These are phyloP conservation scores for Monosporascus sp. DNA, from an alignment of 2,329 filamentous ascomycete genomes.

Conservation along the genomic window DNA sequence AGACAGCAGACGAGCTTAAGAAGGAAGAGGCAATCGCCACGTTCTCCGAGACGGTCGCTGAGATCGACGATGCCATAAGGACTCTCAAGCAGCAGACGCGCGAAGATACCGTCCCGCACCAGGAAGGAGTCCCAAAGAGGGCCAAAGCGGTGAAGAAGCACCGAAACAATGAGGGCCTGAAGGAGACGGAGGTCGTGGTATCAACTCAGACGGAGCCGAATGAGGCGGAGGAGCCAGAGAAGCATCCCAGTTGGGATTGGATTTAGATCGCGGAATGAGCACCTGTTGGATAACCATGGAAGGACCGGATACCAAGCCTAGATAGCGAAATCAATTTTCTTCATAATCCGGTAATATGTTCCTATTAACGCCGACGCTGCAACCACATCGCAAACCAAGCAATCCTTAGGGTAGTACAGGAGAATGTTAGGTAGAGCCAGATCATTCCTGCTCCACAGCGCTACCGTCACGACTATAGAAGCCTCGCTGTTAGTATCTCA, in stretches of 20 bases:
- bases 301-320: too few species aligned
- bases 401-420: background rate
- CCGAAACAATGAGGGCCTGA: background rate
- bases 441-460: constrained; percentile 15
- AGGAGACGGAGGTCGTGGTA: background rate
- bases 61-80: constrained; percentile 14
- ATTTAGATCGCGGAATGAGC: background rate
- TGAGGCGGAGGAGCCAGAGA: background rate
- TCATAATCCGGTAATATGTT: too few species aligned
- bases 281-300: background rate
- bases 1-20: constrained; percentile 7
- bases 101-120: background rate
- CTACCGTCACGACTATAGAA: constrained; percentile 18
- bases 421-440: background rate
- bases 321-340: too few species aligned
- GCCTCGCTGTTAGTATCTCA: background rate
- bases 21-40: constrained; percentile 10
- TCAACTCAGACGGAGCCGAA: background rate
- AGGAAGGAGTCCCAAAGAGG: background rate
- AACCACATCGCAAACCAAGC: background rate
- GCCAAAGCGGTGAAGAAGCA: background rate
- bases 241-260: background rate
- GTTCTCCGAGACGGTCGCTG: constrained; percentile 8
- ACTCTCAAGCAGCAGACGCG: background rate
- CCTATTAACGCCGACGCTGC: background rate